Conservation (phyloP, 257 asterid genomes). For the Primulina eburnea region DNA sequence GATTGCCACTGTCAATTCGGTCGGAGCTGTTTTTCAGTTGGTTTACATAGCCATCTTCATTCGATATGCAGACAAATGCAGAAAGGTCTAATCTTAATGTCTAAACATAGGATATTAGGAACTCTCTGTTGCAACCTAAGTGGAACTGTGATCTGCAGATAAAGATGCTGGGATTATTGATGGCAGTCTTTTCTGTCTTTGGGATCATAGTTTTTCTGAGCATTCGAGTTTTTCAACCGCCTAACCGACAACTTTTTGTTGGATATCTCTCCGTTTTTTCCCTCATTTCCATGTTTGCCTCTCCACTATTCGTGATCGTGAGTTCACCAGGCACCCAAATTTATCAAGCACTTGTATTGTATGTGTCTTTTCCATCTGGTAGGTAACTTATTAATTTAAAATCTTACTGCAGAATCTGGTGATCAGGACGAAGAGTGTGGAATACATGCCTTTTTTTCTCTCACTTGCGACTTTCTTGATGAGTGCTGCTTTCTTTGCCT, state of each 20-base stretch:
- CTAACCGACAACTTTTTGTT: slow-evolving; percentile 64
- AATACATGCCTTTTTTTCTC: slow-evolving; percentile 86
- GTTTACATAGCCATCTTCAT: slow-evolving; percentile 55
- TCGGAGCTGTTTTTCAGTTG: slow-evolving; percentile 75
- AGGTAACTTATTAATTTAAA: slow-evolving; percentile 3
- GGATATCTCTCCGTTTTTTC: slow-evolving; percentile 65
- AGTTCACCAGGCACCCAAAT: slow-evolving; percentile 27
- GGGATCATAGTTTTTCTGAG: slow-evolving; percentile 46
- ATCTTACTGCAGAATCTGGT: slow-evolving; percentile 61
- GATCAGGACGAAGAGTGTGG: slow-evolving; percentile 75
- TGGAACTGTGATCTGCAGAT: slow-evolving; percentile 31
- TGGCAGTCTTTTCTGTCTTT: slow-evolving; percentile 51
- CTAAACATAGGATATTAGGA: not conserved
- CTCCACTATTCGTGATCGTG: slow-evolving; percentile 78
- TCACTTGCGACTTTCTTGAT: slow-evolving; percentile 81
- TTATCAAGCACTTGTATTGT: not conserved
- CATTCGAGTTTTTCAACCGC: slow-evolving; percentile 55
- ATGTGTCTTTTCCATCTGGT: not conserved
- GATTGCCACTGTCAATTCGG: slow-evolving; percentile 66
- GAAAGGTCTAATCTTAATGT: slow-evolving; percentile 36
- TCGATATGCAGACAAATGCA: slow-evolving; percentile 45
- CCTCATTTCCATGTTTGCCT: slow-evolving; percentile 86
- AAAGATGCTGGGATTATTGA: slow-evolving; percentile 45
- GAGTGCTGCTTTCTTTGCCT: slow-evolving; percentile 76
- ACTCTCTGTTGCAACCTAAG: not conserved